Conservation (phyloP, 2,329 filamentous ascomycete genomes). For the Apiospora rasikravindrae region DNA sequence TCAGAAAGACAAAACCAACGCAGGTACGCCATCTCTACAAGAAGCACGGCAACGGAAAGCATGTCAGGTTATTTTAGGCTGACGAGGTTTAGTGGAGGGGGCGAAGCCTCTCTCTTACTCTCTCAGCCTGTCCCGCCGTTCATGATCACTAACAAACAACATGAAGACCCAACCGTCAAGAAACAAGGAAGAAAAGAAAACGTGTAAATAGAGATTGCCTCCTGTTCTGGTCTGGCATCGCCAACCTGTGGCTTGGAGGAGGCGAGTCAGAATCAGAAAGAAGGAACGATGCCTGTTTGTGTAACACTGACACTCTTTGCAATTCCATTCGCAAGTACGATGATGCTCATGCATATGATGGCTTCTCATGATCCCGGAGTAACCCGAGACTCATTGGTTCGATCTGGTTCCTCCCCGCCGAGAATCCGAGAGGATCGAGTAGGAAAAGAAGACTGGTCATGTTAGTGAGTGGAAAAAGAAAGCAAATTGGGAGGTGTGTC, state of each 20-base stretch:
- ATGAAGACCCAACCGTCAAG: neutral
- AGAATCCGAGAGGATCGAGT: neutral
- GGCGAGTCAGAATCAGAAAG: neutral
- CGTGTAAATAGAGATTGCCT: neutral
- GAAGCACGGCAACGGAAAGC: neutral
- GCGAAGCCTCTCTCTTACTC: neutral
- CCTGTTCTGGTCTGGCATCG: neutral
- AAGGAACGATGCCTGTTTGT: neutral
- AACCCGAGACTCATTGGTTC: neutral
- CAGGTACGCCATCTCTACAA: conserved; percentile 7
- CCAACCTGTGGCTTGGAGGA: neutral
- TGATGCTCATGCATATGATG: neutral
- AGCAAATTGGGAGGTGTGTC: neutral
- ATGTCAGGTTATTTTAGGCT: neutral
- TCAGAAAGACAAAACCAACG: neutral
- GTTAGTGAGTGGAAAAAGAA: neutral
- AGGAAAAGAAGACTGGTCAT: neutral
- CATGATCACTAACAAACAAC: neutral
- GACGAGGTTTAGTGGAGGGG: neutral
- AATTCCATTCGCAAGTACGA: neutral
- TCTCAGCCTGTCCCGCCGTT: neutral
- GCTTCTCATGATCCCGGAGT: neutral
- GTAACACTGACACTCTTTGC: neutral
- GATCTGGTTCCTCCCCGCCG: neutral
- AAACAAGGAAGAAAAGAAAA: neutral